phyloP scores from a whole-genome alignment of 2,329 filamentous ascomycete species.

The Fusarium chaquense region DNA sequence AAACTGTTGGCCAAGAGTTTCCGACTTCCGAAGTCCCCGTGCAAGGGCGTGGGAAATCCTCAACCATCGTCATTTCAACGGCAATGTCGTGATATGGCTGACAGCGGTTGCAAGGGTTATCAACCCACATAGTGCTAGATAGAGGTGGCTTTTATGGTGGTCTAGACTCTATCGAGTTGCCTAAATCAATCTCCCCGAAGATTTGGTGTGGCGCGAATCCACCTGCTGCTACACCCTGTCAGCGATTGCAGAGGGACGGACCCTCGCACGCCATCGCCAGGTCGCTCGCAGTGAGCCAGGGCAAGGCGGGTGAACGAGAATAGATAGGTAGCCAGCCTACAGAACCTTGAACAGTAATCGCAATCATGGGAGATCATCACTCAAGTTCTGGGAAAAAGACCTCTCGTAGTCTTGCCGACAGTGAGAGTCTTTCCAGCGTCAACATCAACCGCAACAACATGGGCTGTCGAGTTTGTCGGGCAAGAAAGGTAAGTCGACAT shows the following conservation, averaged over 20 bases:
- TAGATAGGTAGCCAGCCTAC: not conserved
- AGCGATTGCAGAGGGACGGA: constrained; percentile 36
- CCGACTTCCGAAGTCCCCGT: constrained; percentile 38
- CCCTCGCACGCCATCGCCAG: constrained; percentile 49
- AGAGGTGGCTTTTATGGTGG: constrained; percentile 26
- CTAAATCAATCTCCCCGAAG: constrained; percentile 37
- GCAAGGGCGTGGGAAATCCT: constrained; percentile 21
- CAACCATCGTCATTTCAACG: constrained; percentile 42
- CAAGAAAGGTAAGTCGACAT: constrained; percentile 53
- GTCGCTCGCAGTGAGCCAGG: constrained; percentile 48
- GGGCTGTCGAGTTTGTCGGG: constrained; percentile 57
- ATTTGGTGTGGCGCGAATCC: constrained; percentile 35
- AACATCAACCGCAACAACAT: constrained; percentile 47
- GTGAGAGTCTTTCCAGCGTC: constrained; percentile 27
- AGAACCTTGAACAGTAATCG: not conserved
- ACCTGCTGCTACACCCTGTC: constrained; percentile 22
- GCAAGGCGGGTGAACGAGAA: constrained; percentile 2
- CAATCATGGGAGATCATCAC: constrained; percentile 34
- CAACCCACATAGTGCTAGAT: constrained; percentile 43
- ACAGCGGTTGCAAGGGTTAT: constrained; percentile 37
- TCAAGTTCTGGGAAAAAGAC: constrained; percentile 29
- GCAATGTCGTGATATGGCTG: constrained; percentile 46
- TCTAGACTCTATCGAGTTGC: constrained; percentile 18
- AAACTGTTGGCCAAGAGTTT: constrained; percentile 2
- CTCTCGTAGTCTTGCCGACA: constrained; percentile 31